These are phyloP conservation scores for Hondaea fermentalgiana DNA, from an alignment of 108 stramenopile species.

Conservation along the genomic window DNA sequence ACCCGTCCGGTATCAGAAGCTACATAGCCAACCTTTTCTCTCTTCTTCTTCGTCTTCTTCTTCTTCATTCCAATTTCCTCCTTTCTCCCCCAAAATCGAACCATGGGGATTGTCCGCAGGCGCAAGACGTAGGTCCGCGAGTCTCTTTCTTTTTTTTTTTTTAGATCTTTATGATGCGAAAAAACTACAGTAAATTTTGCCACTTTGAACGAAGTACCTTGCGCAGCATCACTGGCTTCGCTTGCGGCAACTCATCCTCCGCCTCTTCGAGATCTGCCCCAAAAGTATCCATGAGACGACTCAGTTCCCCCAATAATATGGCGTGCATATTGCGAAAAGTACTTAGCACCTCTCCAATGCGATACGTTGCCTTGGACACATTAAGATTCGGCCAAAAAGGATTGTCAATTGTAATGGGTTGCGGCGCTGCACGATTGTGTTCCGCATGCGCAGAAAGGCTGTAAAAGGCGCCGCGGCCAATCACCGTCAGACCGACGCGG, in stretches of 20 bases:
- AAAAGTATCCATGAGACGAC: neutral
- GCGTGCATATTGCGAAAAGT: neutral
- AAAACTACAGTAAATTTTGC: neutral
- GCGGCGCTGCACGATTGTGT: neutral
- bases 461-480: constrained; percentile 5
- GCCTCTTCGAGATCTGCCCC: neutral
- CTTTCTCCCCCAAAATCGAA: too few relatives aligned
- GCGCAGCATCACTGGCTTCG: neutral
- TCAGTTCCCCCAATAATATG: neutral
- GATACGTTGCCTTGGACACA: neutral
- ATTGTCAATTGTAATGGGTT: constrained; percentile 3
- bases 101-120: too few relatives aligned
- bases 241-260: neutral
- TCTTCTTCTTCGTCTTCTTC: too few relatives aligned
- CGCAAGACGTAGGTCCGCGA: too few relatives aligned
- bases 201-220: neutral
- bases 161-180: too few relatives aligned
- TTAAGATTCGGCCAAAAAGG: neutral
- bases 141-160: too few relatives aligned
- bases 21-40: too few relatives aligned
- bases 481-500: neutral
- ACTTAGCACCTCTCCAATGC: neutral
- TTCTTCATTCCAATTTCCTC: too few relatives aligned
- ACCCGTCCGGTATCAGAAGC: too few relatives aligned
- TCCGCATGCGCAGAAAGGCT: neutral